phyloP scores from a whole-genome alignment of 352 stramenopile genomes.

The Phytophthora vignae region DNA sequence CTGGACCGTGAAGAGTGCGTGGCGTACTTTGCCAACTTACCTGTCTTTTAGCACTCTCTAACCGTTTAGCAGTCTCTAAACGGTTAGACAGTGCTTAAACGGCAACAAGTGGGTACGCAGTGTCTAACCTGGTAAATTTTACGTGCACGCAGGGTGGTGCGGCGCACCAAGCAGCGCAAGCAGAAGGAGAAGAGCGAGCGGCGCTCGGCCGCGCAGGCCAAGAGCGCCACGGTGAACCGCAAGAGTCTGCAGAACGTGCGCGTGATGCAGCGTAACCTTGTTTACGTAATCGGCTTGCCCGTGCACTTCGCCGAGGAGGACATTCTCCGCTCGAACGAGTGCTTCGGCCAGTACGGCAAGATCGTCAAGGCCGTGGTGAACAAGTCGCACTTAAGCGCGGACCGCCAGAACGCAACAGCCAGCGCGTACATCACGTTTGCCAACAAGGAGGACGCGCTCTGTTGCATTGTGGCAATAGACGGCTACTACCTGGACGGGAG shows the following conservation, averaged over 20 bases:
- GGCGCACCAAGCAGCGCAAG: slow-evolving; percentile 83
- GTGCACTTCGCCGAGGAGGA: slow-evolving; percentile 87
- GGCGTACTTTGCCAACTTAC: neutral
- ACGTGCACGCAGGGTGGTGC: slow-evolving; percentile 56
- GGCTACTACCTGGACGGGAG: slow-evolving; percentile 89
- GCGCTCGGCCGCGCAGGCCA: slow-evolving; percentile 55
- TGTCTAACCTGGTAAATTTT: neutral
- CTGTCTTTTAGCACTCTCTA: slow-evolving; percentile 1
- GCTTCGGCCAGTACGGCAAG: slow-evolving; percentile 94
- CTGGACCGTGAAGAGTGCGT: slow-evolving; percentile 95
- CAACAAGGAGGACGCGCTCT: slow-evolving; percentile 90
- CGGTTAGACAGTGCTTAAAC: slow-evolving; percentile 3
- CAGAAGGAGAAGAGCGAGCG: slow-evolving; percentile 88
- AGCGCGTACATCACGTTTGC: slow-evolving; percentile 96
- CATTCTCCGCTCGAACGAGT: slow-evolving; percentile 84
- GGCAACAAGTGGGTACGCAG: neutral
- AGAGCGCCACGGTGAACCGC: slow-evolving; percentile 59
- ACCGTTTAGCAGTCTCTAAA: neutral
- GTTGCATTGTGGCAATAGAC: slow-evolving; percentile 93
- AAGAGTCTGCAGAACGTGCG: slow-evolving; percentile 91
- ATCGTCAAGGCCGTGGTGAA: slow-evolving; percentile 95
- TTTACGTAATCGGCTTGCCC: slow-evolving; percentile 95
- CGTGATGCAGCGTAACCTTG: slow-evolving; percentile 94
- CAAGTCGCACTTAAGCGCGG: slow-evolving; percentile 76
- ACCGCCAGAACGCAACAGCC: slow-evolving; percentile 77